Percentiles rank a stretch among this genome's conserved stretches.
These are phyloP conservation scores for Lotus japonicus DNA, from an alignment of 306 rosid genomes.

Conservation along the genomic window DNA sequence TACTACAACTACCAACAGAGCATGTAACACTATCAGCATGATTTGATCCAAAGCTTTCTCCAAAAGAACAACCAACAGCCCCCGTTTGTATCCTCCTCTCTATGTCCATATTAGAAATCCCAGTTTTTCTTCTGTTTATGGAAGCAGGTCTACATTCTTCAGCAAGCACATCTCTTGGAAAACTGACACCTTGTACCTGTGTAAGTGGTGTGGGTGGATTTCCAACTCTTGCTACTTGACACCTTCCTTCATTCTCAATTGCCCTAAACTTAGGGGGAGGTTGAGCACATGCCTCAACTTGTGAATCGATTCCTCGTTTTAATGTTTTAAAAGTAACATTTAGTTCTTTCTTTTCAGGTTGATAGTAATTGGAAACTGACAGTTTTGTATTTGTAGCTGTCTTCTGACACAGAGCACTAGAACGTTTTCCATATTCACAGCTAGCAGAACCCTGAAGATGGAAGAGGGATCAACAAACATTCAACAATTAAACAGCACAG, in stretches of 20 bases:
- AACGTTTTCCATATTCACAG: slow-evolving; percentile 37
- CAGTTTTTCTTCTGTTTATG: slow-evolving; percentile 32
- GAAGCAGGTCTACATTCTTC: slow-evolving; percentile 39
- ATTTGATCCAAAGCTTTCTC: slow-evolving; percentile 40
- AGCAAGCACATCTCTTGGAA: slow-evolving; percentile 41
- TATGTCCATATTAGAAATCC: slow-evolving; percentile 29
- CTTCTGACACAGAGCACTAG: slow-evolving; percentile 38
- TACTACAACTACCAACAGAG: slow-evolving; percentile 94
- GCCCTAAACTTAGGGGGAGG: slow-evolving; percentile 51
- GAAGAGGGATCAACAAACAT: slow-evolving; percentile 22
- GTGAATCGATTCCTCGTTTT: slow-evolving; percentile 55
- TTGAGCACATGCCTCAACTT: slow-evolving; percentile 45
- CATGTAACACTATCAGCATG: slow-evolving; percentile 44
- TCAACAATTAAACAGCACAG: slow-evolving; percentile 11
- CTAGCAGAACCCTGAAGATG: slow-evolving; percentile 50
- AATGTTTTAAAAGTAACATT: slow-evolving; percentile 38
- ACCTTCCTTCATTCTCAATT: slow-evolving; percentile 43
- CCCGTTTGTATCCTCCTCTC: slow-evolving; percentile 46
- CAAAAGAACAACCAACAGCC: slow-evolving; percentile 37
- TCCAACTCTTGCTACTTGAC: slow-evolving; percentile 37
- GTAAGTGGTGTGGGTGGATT: slow-evolving; percentile 30
- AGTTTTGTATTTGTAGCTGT: slow-evolving; percentile 30
- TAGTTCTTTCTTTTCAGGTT: slow-evolving; percentile 25
- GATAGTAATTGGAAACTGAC: slow-evolving; percentile 19
- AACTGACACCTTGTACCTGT: slow-evolving; percentile 39